A percentile compares a stretch with the other conserved stretches of the same genome.
Conservation (phyloP, 139 green algal genomes). For the Penium margaritaceum region DNA sequence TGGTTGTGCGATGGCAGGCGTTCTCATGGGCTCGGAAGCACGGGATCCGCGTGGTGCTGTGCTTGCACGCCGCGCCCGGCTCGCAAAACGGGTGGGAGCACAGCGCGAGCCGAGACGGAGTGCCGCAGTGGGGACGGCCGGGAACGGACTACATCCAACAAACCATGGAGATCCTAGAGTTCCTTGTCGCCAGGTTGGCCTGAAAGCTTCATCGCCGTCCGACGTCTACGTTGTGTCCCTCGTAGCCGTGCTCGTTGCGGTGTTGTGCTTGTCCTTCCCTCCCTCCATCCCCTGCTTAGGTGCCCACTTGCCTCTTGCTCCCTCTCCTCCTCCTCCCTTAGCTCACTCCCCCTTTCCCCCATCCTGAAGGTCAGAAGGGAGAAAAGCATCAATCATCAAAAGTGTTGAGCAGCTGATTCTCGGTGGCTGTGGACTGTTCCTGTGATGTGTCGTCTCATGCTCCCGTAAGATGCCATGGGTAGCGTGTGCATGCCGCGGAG, state of each 20-base stretch:
- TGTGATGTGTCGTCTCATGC: no score
- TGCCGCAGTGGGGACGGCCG: not conserved
- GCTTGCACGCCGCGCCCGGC: constrained; percentile 21
- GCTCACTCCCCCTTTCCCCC: no score
- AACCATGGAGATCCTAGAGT: not conserved
- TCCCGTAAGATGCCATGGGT: no score
- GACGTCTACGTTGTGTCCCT: not conserved
- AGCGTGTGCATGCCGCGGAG: no score
- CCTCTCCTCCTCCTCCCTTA: no score
- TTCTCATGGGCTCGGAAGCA: constrained; percentile 15
- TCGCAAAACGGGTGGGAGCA: constrained; percentile 39
- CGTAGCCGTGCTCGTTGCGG: not conserved
- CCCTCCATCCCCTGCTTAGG: not conserved
- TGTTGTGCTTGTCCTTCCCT: not conserved
- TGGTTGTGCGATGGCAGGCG: not conserved
- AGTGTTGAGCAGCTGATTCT: no score
- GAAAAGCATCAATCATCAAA: no score
- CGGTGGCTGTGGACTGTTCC: no score
- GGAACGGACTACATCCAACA: not conserved
- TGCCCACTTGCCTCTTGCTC: no score
- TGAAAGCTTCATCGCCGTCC: not conserved
- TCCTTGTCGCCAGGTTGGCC: constrained; percentile 11
- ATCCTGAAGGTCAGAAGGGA: no score
- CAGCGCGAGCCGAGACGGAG: constrained; percentile 21
- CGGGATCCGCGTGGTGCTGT: constrained; percentile 19